phyloP scores from a whole-genome alignment of 2,329 filamentous ascomycete genomes.

The Ceratocystis eucalypticola region DNA sequence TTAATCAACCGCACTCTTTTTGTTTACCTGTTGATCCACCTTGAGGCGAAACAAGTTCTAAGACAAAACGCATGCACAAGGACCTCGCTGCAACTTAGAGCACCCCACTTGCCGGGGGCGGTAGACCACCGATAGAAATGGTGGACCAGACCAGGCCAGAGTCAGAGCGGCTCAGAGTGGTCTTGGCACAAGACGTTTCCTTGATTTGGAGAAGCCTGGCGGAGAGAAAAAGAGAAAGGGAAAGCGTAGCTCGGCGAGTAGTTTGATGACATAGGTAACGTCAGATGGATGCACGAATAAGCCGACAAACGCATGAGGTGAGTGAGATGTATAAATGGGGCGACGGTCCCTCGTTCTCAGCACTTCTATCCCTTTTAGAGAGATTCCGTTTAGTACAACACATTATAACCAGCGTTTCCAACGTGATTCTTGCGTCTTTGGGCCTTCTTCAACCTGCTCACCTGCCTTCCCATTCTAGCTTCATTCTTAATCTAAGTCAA shows the following conservation, averaged over 20 bases:
- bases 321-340: neutral
- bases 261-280: neutral
- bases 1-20: no score
- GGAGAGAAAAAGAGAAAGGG: neutral
- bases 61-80: no score
- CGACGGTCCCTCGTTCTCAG: neutral
- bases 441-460: neutral
- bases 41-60: no score
- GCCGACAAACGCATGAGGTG: neutral
- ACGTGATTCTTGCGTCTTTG: neutral
- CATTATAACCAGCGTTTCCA: neutral
- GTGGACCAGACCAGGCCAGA: no score
- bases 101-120: neutral
- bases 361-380: neutral
- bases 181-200: neutral
- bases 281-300: neutral
- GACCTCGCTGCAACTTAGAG: neutral
- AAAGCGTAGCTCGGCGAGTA: neutral
- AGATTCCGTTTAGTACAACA: neutral
- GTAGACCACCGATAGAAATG: neutral
- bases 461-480: neutral
- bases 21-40: no score
- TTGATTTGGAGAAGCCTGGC: no score
- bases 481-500: neutral
- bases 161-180: no score